Base-by-base conservation (phyloP, 129 eudicot genomes). In the Flaveria linearis region DNA sequence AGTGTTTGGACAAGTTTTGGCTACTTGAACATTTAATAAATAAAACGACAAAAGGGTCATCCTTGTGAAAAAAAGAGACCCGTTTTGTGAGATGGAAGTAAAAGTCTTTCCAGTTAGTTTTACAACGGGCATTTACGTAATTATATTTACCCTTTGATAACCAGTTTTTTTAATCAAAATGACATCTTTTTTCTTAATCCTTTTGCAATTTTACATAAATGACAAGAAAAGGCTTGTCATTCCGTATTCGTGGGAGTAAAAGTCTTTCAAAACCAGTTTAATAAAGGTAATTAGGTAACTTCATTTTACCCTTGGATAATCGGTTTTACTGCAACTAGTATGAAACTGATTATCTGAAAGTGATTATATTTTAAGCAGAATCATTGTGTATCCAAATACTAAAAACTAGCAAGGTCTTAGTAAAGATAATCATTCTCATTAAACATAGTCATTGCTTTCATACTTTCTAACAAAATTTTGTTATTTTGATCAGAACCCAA, bases 401-500 rank as follows among this genome's bases (percentile, higher is more conserved):
- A 30, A 30, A 30, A 30, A 4, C 5, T 30, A 4, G 36, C 55
- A 15, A 14, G 17, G 55, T 49, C 55, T 15, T 4, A 49, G 1
- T 49, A 12, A 50, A 23, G 36, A 63, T 12, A 63, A 13, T 71
- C 16, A 50, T 16, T 50, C 9, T 26, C 28, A 3, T 3, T 14
- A 53, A 8, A 20, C 45, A 60, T 1, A 42, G 23, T 25, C 33
- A 14, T 28, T n/a, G 50, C 60, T 42, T n/a, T 11, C n/a, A 49
- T 33, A 0, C 22, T 64, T 42, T 55, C 50, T 26, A 65, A 52
- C 39, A 15, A n/a, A 46, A 66, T 10, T 58, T 65, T 78, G 17
- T 71, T 42, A 3, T 43, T 20, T 64, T 62, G 68, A 76, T 94
- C 56, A 68, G 86, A 82, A 56, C 79, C 76, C 26, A 83, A 79